A percentile compares a stretch with the other conserved stretches of the same genome.
Conservation (phyloP, 805 yeast species). For the Vanderwaltozyma tropicalis region DNA sequence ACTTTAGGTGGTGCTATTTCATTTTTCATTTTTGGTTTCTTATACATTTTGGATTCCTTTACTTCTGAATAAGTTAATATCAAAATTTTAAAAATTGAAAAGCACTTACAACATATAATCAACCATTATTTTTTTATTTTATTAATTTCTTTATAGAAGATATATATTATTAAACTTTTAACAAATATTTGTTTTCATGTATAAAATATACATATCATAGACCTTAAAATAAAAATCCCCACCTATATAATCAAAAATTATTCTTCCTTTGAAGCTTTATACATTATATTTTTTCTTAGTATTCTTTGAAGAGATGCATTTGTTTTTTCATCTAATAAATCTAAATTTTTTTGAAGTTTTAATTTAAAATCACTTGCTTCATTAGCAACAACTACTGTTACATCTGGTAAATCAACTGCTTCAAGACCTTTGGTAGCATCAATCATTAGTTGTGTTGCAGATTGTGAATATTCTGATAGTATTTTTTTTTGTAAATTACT, state of each 20-base stretch:
- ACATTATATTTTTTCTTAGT: conserved; percentile 29
- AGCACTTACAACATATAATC: not conserved
- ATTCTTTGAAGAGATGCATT: conserved; percentile 32
- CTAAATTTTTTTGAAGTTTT: conserved; percentile 31
- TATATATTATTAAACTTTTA: too few species aligned
- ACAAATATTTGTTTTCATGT: too few species aligned
- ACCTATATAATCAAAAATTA: not conserved
- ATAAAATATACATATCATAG: too few species aligned
- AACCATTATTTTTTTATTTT: too few species aligned
- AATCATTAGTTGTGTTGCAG: not conserved
- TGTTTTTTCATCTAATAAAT: conserved; percentile 33
- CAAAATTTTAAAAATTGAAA: not conserved
- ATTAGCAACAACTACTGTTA: too few species aligned
- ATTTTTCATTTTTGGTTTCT: conserved; percentile 69
- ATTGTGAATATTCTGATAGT: not conserved
- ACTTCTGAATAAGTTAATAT: not conserved
- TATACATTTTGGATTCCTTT: conserved; percentile 68
- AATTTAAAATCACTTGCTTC: conserved; percentile 31
- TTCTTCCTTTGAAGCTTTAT: conserved; percentile 5
- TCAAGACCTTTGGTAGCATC: not conserved
- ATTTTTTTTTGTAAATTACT: not conserved
- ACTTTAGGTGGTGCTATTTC: conserved; percentile 86
- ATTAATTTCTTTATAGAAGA: too few species aligned
- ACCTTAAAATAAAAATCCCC: too few species aligned
- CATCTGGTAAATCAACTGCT: conserved; percentile 3